phyloP scores from a whole-genome alignment of 2,329 filamentous ascomycete genomes.

The Pseudopyricularia cyperi region DNA sequence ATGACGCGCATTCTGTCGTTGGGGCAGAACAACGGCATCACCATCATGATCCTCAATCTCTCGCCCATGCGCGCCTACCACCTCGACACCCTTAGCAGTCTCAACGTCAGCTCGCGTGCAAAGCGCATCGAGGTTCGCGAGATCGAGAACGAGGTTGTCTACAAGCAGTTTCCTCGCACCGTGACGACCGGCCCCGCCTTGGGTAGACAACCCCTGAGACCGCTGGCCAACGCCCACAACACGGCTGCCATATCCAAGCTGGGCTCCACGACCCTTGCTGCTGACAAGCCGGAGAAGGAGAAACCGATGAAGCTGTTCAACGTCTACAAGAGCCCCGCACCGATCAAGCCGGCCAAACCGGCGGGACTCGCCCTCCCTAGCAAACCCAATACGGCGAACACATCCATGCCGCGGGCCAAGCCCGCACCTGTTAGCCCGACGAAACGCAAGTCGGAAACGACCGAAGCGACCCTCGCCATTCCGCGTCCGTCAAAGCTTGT shows the following conservation, averaged over 20 bases:
- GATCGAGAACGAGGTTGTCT: constrained; percentile 89
- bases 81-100: constrained; percentile 80
- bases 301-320: constrained; percentile 76
- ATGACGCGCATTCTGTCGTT: constrained; percentile 91
- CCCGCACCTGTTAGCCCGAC: constrained; percentile 12
- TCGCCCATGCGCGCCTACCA: constrained; percentile 88
- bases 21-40: constrained; percentile 89
- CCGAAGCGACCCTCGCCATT: constrained; percentile 8
- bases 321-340: constrained; percentile 62
- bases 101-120: constrained; percentile 89
- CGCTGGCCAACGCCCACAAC: constrained; percentile 58
- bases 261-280: constrained; percentile 28
- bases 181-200: constrained; percentile 24
- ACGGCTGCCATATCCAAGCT: constrained; percentile 25
- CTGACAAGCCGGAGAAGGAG: constrained; percentile 37
- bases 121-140: constrained; percentile 95
- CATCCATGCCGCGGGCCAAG: constrained; percentile 16
- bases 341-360: constrained; percentile 31
- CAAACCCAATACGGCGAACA: constrained; percentile 14
- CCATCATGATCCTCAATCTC: constrained; percentile 92
- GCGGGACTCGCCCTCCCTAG: constrained; percentile 11
- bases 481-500: constrained; percentile 31
- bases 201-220: constrained; percentile 64
- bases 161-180: constrained; percentile 56
- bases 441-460: constrained; percentile 26